Percentiles rank a stretch among this genome's conserved stretches.
Conservation (phyloP, 257 asterid species). For the Vinca minor region DNA sequence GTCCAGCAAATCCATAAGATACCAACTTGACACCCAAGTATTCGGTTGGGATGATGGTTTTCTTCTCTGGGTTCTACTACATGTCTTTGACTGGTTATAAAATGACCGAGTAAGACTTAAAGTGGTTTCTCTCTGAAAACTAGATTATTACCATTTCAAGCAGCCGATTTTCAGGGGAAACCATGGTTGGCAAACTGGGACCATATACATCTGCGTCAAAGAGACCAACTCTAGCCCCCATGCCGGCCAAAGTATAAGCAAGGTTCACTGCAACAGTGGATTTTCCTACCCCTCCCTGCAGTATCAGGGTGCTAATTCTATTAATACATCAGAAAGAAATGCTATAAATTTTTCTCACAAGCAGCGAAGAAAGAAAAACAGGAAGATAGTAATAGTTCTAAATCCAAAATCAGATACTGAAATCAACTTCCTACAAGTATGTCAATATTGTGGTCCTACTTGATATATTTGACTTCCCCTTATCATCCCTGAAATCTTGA, state of each 20-base stretch:
- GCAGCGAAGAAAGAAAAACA: background rate
- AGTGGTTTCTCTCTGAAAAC: constrained; percentile 13
- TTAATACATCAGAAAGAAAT: constrained; percentile 6
- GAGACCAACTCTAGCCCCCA: constrained; percentile 99
- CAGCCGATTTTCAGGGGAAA: constrained; percentile 82
- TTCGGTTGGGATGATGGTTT: constrained; percentile 84
- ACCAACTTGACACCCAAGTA: constrained; percentile 93
- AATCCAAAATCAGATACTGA: background rate
- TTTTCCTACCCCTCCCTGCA: constrained; percentile 98
- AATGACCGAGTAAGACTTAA: constrained; percentile 6
- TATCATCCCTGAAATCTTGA: background rate
- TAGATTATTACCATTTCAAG: constrained; percentile 77
- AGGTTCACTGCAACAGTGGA: constrained; percentile 97
- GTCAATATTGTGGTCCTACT: background rate
- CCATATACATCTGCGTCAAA: constrained; percentile 98
- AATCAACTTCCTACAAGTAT: background rate
- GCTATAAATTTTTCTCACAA: background rate
- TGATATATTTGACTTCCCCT: background rate
- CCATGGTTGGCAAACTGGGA: constrained; percentile 99
- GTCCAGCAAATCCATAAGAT: constrained; percentile 98
- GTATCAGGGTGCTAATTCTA: constrained; percentile 16
- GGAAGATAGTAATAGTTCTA: background rate
- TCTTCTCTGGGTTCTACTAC: constrained; percentile 81
- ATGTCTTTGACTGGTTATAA: constrained; percentile 28
- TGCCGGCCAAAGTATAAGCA: constrained; percentile 93